Percentiles rank a stretch among this genome's conserved stretches.
These are phyloP conservation scores for Penicillium sp. DNA, from an alignment of 2,329 filamentous ascomycete species.

Conservation along the genomic window DNA sequence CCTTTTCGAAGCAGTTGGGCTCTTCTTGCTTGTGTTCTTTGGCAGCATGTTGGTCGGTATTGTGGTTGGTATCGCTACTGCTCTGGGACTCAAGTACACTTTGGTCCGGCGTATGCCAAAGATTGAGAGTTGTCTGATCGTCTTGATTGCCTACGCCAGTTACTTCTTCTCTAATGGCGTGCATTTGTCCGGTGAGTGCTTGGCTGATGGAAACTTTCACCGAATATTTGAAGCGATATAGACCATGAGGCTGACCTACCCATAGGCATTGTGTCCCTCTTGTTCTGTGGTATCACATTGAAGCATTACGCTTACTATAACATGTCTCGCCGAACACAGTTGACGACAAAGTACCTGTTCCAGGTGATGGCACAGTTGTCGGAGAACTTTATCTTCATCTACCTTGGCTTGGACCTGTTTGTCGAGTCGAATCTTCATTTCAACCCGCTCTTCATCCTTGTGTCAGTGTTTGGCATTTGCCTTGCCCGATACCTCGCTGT, in stretches of 20 bases:
- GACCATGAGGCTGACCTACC: slow-evolving; percentile 8
- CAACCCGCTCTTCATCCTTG: slow-evolving; percentile 91
- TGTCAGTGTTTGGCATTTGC: slow-evolving; percentile 89
- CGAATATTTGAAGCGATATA: neutral
- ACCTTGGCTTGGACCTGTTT: slow-evolving; percentile 90
- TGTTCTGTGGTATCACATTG: slow-evolving; percentile 97
- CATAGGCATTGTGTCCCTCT: slow-evolving; percentile 90
- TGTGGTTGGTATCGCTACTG: slow-evolving; percentile 81
- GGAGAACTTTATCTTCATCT: slow-evolving; percentile 99
- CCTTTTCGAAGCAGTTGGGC: slow-evolving; percentile 86
- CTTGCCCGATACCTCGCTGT: slow-evolving; percentile 90
- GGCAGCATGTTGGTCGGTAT: slow-evolving; percentile 89
- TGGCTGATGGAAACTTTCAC: neutral
- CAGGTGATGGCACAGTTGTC: slow-evolving; percentile 91
- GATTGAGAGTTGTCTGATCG: slow-evolving; percentile 92
- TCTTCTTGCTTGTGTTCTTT: slow-evolving; percentile 96
- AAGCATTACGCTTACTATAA: slow-evolving; percentile 99
- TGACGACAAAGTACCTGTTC: slow-evolving; percentile 97
- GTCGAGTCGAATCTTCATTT: slow-evolving; percentile 86
- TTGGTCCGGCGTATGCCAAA: slow-evolving; percentile 90
- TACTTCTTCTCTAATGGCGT: slow-evolving; percentile 98
- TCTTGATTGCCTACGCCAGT: slow-evolving; percentile 91
- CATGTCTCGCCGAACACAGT: slow-evolving; percentile 95
- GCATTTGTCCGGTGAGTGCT: slow-evolving; percentile 81
- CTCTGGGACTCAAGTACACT: slow-evolving; percentile 89